Percentiles rank a stretch among this genome's conserved stretches.
phyloP scores from a whole-genome alignment of 805 yeast genomes.

The Saccharomycopsis amapae region DNA sequence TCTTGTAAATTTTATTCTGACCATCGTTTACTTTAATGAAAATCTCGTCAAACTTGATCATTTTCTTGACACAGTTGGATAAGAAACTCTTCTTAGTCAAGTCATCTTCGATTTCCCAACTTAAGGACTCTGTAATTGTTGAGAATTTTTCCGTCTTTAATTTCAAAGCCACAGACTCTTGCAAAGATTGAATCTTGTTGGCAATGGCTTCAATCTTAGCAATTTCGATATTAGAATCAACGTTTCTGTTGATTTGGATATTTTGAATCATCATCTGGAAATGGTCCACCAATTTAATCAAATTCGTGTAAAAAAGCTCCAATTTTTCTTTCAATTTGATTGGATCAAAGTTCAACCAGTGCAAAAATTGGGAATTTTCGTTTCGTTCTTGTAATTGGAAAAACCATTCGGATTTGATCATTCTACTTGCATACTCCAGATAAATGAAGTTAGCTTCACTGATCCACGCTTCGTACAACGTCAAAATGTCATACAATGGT shows the following conservation, averaged over 20 bases:
- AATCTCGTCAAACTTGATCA: conserved; percentile 15
- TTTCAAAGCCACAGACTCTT: conserved; percentile 11
- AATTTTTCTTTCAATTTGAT: conserved; percentile 9
- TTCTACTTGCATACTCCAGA: conserved; percentile 15
- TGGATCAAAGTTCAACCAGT: conserved; percentile 11
- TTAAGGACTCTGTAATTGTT: conserved; percentile 6
- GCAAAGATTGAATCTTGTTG: conserved; percentile 2
- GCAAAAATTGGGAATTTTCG: conserved; percentile 11
- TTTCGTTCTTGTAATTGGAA: conserved; percentile 16
- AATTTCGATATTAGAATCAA: conserved; percentile 15
- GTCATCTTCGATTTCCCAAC: conserved; percentile 14
- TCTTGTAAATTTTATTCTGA: conserved; percentile 20
- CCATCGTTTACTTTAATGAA: conserved; percentile 19
- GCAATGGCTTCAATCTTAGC: conserved; percentile 5
- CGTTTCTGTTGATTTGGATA: conserved; percentile 6
- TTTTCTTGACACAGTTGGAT: conserved; percentile 6
- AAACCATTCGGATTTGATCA: conserved; percentile 19
- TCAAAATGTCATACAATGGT: conserved; percentile 18
- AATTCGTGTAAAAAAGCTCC: conserved; percentile 11
- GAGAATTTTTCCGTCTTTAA: conserved; percentile 11
- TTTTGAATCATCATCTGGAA: conserved; percentile 7
- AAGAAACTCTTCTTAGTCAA: conserved; percentile 15
- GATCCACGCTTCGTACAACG: conserved; percentile 16
- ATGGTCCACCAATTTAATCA: conserved; percentile 1
- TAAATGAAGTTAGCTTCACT: conserved; percentile 18